Conservation (phyloP, 345 rosid genomes). For the Corchorus capsularis region DNA sequence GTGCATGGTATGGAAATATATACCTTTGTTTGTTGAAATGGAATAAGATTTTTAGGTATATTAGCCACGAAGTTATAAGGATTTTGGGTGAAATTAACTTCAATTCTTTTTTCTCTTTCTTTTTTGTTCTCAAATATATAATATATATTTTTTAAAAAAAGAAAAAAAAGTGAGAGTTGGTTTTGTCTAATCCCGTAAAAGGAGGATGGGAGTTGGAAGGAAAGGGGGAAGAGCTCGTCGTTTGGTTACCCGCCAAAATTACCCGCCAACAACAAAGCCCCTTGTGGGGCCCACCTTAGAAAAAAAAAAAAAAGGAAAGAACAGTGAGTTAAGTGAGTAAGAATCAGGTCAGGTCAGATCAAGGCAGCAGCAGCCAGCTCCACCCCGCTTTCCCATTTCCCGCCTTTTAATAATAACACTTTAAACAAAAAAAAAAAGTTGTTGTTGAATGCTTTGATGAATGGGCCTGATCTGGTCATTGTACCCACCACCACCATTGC, state of each 20-base stretch:
- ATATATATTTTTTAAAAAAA: no score
- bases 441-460: neutral
- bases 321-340: neutral
- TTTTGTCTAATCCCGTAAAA: neutral
- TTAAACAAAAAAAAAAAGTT: neutral
- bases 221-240: neutral
- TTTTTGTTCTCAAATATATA: no score
- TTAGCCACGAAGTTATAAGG: neutral
- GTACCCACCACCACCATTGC: no score
- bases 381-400: slow-evolving; percentile 15
- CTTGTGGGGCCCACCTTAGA: neutral
- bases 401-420: slow-evolving; percentile 26
- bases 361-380: neutral
- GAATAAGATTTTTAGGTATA: neutral
- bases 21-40: neutral
- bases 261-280: slow-evolving; percentile 14
- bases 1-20: neutral
- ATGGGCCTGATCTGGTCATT: no score
- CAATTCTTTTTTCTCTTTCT: no score
- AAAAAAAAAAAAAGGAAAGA: neutral
- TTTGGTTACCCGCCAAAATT: slow-evolving; percentile 21
- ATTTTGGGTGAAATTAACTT: neutral
- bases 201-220: neutral
- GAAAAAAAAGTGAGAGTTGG: neutral
- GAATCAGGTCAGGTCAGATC: neutral